A percentile compares a stretch with the other conserved stretches of the same genome.
phyloP scores from a whole-genome alignment of 768 basidiomycete genomes.

The Boletales sp. region DNA sequence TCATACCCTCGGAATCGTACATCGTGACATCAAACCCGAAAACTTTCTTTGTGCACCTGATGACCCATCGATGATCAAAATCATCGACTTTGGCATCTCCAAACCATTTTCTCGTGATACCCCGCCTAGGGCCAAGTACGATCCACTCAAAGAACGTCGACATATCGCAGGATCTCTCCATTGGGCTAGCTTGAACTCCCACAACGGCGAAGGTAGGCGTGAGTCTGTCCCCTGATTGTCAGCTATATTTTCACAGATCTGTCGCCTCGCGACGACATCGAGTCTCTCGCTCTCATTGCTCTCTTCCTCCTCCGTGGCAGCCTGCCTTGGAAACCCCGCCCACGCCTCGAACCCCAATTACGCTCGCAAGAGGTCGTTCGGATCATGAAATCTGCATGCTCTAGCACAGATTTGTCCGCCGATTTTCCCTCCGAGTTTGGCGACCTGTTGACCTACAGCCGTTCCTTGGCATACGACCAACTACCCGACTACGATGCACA shows the following conservation, averaged over 20 bases:
- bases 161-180: constrained; percentile 27
- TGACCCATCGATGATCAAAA: constrained; percentile 22
- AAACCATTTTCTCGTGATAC: not conserved
- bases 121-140: constrained; percentile 3
- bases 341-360: not conserved
- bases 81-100: constrained; percentile 34
- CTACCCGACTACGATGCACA: not conserved
- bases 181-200: constrained; percentile 34
- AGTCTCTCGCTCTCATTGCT: not conserved
- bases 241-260: too few species aligned
- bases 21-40: constrained; percentile 36
- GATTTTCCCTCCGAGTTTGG: not conserved
- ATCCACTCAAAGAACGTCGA: constrained; percentile 19
- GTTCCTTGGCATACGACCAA: not conserved
- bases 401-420: not conserved
- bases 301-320: not conserved
- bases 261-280: not conserved
- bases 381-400: not conserved
- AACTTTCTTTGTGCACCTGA: constrained; percentile 29
- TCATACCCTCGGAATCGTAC: constrained; percentile 23
- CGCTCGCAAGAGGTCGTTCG: not conserved
- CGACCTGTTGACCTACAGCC: not conserved
- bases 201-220: constrained; percentile 4
- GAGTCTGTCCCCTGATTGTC: too few species aligned
- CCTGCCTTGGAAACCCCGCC: not conserved